Evolutionary conservation across 805 yeast species (phyloP), one percentile per base, ranked within the genome.

Genomic region (Zygosaccharomyces siamensis): DNA sequence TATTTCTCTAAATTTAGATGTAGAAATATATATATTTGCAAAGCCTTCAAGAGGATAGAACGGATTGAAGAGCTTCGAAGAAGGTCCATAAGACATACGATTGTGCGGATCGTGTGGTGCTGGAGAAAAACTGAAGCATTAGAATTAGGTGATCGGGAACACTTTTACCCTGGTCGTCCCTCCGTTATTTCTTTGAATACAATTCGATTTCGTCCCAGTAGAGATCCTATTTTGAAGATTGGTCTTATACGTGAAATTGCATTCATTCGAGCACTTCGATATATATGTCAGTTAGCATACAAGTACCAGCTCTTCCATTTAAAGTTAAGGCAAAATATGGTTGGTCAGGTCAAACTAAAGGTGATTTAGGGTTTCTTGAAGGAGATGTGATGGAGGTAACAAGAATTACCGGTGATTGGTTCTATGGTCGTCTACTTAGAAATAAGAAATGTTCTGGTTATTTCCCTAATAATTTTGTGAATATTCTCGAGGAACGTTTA

Each of bases 321-420:
- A 75, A 76, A 61, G 95, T 84, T 28, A 79, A 79, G 61, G 93
- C 99, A 7, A 78, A 78, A 35, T 92, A 86, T 63, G 88, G 96
- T 21, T 90, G 97, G 97, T 83, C 97, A 18, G 98, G 97, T 12
- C 89, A 89, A 60, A 81, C 86, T 59, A 86, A 83, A 47, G 85
- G 86, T 40, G 97, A 93, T 62, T 73, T 93, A 38, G 98, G 98
- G 0, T 93, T 93, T 64, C 77, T 90, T 18, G 98, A 93, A 69
- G 96, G 95, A 44, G 98, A 93, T 62, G 72, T 87, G 44, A 87
- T 93, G 57, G 96, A 89, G 53, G 95, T 93, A 4, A 77, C 82
- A 45, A 75, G 81, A 50, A 87, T 92, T 3, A 95, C 93, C 62
- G 96, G 95, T 16, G 83, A 83, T 59, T 89, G 96, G 95, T 89